A percentile compares a stretch with the other conserved stretches of the same genome.
Evolutionary conservation across 495 filamentous ascomycete genomes (phyloP).

Genomic region (Apiosordaria backusii): DNA sequence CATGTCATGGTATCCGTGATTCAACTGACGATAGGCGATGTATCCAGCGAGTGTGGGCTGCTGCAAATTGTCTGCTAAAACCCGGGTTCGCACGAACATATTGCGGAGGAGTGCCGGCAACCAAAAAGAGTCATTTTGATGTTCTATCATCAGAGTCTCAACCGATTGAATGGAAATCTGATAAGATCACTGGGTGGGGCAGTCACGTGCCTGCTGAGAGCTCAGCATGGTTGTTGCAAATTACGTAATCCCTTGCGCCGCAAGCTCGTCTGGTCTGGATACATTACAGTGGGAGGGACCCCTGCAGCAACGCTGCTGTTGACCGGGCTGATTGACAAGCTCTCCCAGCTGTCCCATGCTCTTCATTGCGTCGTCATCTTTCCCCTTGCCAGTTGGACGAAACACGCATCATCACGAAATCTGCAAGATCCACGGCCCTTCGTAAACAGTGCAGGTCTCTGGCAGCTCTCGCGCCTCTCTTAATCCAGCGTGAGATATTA

Average conservation of each 20-base stretch:
- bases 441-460: neutral
- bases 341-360: neutral
- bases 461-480: neutral
- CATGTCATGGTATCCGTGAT: too few relatives aligned
- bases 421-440: neutral
- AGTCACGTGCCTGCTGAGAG: neutral
- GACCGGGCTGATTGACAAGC: neutral
- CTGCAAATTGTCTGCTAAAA: too few relatives aligned
- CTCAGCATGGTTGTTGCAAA: neutral
- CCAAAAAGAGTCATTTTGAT: too few relatives aligned
- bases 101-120: too few relatives aligned
- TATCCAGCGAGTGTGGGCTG: too few relatives aligned
- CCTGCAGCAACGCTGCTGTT: neutral
- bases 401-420: neutral
- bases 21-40: too few relatives aligned
- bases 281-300: neutral
- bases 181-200: neutral
- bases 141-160: too few relatives aligned
- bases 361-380: slow-evolving; percentile 1
- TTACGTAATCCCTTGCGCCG: neutral
- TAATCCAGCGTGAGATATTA: neutral
- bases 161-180: neutral
- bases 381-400: too few relatives aligned
- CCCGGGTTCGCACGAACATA: too few relatives aligned
- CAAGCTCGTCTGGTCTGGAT: too few relatives aligned